Base-by-base conservation (phyloP, 805 yeast species). In the Huiozyma sinensis region DNA sequence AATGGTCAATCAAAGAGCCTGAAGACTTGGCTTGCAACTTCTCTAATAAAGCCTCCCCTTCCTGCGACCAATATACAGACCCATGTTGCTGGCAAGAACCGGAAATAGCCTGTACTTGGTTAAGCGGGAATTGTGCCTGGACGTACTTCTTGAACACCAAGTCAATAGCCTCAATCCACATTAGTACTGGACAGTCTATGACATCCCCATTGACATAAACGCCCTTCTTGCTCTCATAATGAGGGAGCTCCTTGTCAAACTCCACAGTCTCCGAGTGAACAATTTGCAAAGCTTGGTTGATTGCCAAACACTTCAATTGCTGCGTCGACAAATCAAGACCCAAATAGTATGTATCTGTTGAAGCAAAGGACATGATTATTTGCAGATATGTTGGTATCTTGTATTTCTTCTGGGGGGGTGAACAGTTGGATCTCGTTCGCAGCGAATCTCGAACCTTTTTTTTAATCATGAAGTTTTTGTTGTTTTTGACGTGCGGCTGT, bases 51-150 rank as follows among this genome's bases (percentile, higher is more conserved):
- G 50, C 47, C 1, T 63, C 60, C 0, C 84, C 80, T 6, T 64
- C 52, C 5, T 61, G 27, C 1, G 85, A 71, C 90, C 94, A 85
- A 56, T 69, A 88, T 2, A 89, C 88, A 2, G 94, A 82, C 0
- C 95, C 96, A 57, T 88, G 96, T 56, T 88, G 96, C 64, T 88
- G 95, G 45, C 94, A 83, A 0, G 95, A 86, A 0, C 96, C 96
- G 38, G 83, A 73, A 41, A 88, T 72, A 1, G 83, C 87, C 36
- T 54, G 68, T 11, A 88, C 88, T 35, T 63, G 55, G 1, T 62
- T 53, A 52, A 88, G 76, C 6, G 81, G 83, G 52, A 85, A 77
- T 0, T 60, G 53, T 31, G 72, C 74, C 48, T 67, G 58, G 78
- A 81, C 73, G 44, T 50, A 51, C 57, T 66, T 64, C 9, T 52